Evolutionary conservation across 2,329 filamentous ascomycete species (phyloP), one percentile per base, ranked within the genome.

Genomic region (Cordyceps fumosorosea): DNA sequence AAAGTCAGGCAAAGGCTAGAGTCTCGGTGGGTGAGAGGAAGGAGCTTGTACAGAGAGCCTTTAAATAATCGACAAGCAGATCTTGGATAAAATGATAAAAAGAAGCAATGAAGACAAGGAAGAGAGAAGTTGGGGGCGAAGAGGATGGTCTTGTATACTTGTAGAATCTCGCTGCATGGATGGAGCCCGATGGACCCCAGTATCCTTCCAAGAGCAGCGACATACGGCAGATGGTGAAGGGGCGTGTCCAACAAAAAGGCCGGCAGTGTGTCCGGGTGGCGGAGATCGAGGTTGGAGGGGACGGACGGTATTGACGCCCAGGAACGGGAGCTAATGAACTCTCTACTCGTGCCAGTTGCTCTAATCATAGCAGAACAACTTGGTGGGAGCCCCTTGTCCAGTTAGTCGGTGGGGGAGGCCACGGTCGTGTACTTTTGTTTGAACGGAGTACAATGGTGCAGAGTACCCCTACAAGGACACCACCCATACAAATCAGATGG

Each of bases 241-340:
- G 61, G 61, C 61, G 61, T 62, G 61, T 51, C 55, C 55, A 58
- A 51, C 56, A 77, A 75, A 58, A 76, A 74, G 69, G 73, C 76
- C 78, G 78, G 80, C 76, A 81, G 74, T 80, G 77, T 76, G 70
- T 73, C 70, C 74, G 74, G 73, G 75, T 58, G 61, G 61, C 61
- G 61, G 61, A 62, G 61, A 62, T 62, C 61, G 61, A 54, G 61
- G 48, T 58, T 62, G 61, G 60, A 53, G 69, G 71, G 70, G 69
- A 68, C 67, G 69, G 72, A 68, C 67, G 69, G 72, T 69, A 72
- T 72, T 72, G 69, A 72, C 71, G 68, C 69, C 73, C 71, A 75
- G 72, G 71, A 70, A 74, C 73, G 72, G 71, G 71, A 72, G 68
- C 72, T 71, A 73, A 69, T 67, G 67, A 64, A 57, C 45, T 56